These are phyloP conservation scores for Populus nigra DNA, from an alignment of 345 rosid genomes.

Conservation along the genomic window DNA sequence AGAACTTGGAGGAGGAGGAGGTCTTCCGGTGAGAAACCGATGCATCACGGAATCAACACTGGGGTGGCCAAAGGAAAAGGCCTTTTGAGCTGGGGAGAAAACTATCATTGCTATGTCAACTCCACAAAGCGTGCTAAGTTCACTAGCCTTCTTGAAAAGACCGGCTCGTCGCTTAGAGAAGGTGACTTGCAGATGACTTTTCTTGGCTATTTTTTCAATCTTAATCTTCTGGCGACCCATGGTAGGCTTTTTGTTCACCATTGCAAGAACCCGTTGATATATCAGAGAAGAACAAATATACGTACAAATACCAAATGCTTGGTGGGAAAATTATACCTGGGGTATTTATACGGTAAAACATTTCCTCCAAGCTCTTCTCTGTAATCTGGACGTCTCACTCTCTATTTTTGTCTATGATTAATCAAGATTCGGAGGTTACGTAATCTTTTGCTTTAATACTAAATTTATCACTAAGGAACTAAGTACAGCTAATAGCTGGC, in stretches of 20 bases:
- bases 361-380: too few species aligned
- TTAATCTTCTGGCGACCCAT: conserved; percentile 34
- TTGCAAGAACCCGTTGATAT: not conserved
- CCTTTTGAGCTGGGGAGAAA: conserved; percentile 49
- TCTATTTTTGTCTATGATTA: too few species aligned
- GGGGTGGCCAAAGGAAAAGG: conserved; percentile 63
- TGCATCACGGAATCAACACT: conserved; percentile 33
- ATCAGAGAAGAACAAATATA: too few species aligned
- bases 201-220: conserved; percentile 28
- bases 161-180: conserved; percentile 57
- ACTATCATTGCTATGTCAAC: conserved; percentile 40
- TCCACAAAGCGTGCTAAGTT: conserved; percentile 50
- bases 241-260: conserved; percentile 12
- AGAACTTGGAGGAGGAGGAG: not conserved
- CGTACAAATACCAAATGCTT: too few species aligned
- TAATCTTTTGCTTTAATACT: too few species aligned
- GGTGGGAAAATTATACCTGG: too few species aligned
- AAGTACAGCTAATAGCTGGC: too few species aligned
- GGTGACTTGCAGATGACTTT: conserved; percentile 46
- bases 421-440: too few species aligned
- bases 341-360: too few species aligned
- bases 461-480: too few species aligned
- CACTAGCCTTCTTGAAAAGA: conserved; percentile 56
- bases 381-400: too few species aligned
- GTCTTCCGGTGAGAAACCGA: conserved; percentile 28